Evolutionary conservation across 768 basidiomycete genomes (phyloP), one percentile per base, ranked within the genome.

Genomic region (Russula griseocarnosa): DNA sequence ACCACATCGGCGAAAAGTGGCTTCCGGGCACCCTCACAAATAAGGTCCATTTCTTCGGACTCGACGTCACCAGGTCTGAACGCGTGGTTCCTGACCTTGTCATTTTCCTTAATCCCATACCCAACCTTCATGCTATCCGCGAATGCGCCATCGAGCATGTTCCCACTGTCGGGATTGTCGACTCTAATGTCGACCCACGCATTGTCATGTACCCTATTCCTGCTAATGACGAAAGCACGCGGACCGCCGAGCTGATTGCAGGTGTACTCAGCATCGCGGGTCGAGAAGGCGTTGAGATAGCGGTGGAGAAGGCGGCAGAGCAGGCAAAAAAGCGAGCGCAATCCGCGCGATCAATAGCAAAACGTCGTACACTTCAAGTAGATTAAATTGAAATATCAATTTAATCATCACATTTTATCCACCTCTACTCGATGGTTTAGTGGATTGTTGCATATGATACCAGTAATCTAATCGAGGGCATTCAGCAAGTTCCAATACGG

Each of bases 121-220:
- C 86, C 46, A 92, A 94, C 72, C 79, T 89, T 67, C 87, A 86
- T 67, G 92, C 92, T 18, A 90, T 98, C 70, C 86, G 89, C 59
- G 97, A 99, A 77, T 95, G 93, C 70, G 92, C 93, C 18, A 80
- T 86, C 60, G 83, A 88, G 66, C 88, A 95, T 71, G 83, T 98
- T 61, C 97, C 97, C 0, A 98, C 97, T 1, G 86, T 98, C 64
- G 97, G 88, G 38, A 86, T 98, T 64, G 85, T 95, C 59, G 97
- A 99, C 75, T 92, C 94, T 24, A 94, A 99, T 73, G 90, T 86
- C 49, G 97, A 99, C 76, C 97, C 97, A 6, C 86, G 97, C 28
- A 81, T 94, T 44, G 95, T 99, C 66, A 97, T 98, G 83, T 98
- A 97, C 74, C 90, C 97, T 49, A 98, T 99, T 71, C 95, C 94